Conservation (phyloP, 2,329 filamentous ascomycete species). For the Ascochyta rabiei region DNA sequence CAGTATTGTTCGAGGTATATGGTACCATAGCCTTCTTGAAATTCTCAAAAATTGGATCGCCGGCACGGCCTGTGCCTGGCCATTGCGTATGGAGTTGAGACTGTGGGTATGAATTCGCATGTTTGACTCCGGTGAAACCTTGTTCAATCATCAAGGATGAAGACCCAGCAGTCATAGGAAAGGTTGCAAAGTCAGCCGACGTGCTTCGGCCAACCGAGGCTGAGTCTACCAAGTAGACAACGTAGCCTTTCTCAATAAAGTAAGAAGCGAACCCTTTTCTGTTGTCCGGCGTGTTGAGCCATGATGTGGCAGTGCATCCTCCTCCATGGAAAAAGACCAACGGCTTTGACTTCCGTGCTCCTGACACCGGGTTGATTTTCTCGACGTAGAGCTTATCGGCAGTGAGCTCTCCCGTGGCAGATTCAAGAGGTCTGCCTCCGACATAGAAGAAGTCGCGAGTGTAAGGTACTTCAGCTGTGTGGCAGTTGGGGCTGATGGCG, state of each 20-base stretch:
- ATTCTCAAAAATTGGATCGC: conserved; percentile 9
- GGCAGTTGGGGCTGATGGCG: conserved; percentile 13
- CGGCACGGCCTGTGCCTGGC: conserved; percentile 5
- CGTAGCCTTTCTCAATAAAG: conserved; percentile 15
- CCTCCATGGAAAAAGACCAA: conserved; percentile 25
- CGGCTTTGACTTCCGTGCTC: conserved; percentile 8
- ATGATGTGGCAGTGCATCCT: conserved; percentile 14
- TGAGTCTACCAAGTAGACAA: conserved; percentile 12
- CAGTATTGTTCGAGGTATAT: conserved; percentile 13
- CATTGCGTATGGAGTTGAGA: conserved; percentile 16
- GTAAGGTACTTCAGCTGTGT: conserved; percentile 13
- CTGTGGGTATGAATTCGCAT: conserved; percentile 2
- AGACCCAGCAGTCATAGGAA: conserved; percentile 1
- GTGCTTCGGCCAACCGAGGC: conserved; percentile 10
- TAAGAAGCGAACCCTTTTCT: conserved; percentile 13
- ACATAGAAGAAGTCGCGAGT: conserved; percentile 21
- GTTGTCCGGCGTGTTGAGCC: conserved; percentile 5
- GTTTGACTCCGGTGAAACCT: conserved; percentile 8
- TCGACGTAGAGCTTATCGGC: conserved; percentile 20
- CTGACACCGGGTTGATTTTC: conserved; percentile 7
- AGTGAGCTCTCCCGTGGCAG: conserved; percentile 10
- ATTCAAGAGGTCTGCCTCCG: conserved; percentile 20
- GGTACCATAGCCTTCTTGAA: conserved; percentile 11
- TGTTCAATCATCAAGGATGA: not conserved
- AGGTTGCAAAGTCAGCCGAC: conserved; percentile 5